Conservation (phyloP, 345 rosid genomes). For the Iberis pinnata region DNA sequence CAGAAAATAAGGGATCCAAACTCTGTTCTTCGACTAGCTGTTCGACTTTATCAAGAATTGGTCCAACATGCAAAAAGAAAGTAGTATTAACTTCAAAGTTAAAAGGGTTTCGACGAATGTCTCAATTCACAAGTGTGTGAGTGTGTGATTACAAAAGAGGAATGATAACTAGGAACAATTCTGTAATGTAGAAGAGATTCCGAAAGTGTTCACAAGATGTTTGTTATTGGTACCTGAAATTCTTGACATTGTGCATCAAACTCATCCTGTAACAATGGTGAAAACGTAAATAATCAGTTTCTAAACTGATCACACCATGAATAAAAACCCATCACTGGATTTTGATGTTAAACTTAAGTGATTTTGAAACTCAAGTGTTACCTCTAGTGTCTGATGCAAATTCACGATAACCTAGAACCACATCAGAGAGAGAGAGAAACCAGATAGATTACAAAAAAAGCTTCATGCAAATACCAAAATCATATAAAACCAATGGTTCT, state of each 20-base stretch:
- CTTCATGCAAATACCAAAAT: no score
- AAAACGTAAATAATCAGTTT: constrained; percentile 5
- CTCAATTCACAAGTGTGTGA: neutral
- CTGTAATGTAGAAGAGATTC: neutral
- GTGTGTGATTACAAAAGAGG: no score
- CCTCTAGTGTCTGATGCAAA: constrained; percentile 60
- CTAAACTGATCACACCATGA: neutral
- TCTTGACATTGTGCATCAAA: constrained; percentile 54
- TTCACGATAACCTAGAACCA: constrained; percentile 58
- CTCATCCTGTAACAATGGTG: constrained; percentile 44
- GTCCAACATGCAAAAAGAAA: constrained; percentile 46
- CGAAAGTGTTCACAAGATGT: neutral
- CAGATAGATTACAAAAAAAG: neutral
- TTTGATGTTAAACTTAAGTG: neutral
- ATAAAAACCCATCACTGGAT: neutral
- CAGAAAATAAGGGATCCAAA: constrained; percentile 55
- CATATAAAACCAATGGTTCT: neutral
- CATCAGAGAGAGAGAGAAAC: neutral
- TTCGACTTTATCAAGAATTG: constrained; percentile 57
- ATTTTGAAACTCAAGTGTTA: constrained; percentile 16
- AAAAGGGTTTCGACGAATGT: neutral
- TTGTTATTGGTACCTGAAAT: constrained; percentile 43
- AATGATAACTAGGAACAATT: neutral
- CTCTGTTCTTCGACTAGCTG: constrained; percentile 66
- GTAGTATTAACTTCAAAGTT: neutral